Evolutionary conservation across 305 asterid genomes (phyloP), one percentile per base, ranked within the genome.

Genomic region (Solanum hybrid): DNA sequence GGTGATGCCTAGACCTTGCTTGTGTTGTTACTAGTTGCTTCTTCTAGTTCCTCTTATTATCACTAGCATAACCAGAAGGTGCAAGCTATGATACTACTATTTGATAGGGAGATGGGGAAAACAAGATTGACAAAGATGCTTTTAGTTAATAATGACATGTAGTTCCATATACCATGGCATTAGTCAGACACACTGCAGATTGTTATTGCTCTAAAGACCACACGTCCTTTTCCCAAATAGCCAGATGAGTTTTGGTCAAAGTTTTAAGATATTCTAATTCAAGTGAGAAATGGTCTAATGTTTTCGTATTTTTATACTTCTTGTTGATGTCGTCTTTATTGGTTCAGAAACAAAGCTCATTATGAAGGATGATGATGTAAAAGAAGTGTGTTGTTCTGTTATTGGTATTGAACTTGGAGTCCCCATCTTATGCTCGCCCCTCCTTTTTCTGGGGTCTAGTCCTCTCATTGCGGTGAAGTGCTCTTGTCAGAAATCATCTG

Each of bases 1-100:
- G 98, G 98, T 96, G 91, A 87, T 80, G 82, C 86, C 75, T 78
- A 20, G 29, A 3, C 11, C 42, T 84, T 84, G 42, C 76, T 11
- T 46, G 11, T 84, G 6, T 89, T 37, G 34, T 31, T 89, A 87
- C 51, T 20, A 20, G 31, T 37, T 84, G 31, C 46, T 84, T 84
- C 75, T 57, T 84, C 76, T 51, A 31, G 75, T 84, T 51, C 88
- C 75, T 31, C 33, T 29, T 57, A 84, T 22, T 34, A 84, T 20
- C 86, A 8, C 34, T 81, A 80, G 42, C 40, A 20, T 29, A 84
- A 11, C 29, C 71, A 10, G 31, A 84, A 46, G 20, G 29, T 84
- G 29, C 31, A 18, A 31, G 74, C 31, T 31, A 51, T 31, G 31
- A 31, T 33, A 84, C 76, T 84, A 57, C 42, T 34, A 34, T 34